Evolutionary conservation across 805 yeast species (phyloP).

Genomic region (Ascoidea rubescens): DNA sequence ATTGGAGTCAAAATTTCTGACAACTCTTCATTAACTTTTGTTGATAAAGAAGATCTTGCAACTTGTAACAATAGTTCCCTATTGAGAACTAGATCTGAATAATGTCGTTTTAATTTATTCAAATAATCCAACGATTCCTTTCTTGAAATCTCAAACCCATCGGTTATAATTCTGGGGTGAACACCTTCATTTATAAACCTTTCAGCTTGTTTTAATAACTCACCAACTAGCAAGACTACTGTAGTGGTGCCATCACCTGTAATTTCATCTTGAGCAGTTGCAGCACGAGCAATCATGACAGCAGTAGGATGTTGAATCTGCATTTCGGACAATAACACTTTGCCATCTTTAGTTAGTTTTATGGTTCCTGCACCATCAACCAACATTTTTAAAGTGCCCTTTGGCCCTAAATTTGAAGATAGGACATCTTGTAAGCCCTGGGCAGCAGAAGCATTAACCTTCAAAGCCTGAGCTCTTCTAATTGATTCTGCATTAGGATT

Average conservation of each 20-base stretch:
- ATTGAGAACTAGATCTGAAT: slow-evolving; percentile 35
- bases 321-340: slow-evolving; percentile 87
- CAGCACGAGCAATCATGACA: slow-evolving; percentile 89
- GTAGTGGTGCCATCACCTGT: slow-evolving; percentile 99
- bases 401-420: slow-evolving; percentile 88
- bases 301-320: slow-evolving; percentile 91
- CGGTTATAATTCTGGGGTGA: slow-evolving; percentile 88
- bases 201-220: slow-evolving; percentile 86
- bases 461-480: slow-evolving; percentile 87
- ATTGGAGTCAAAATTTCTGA: slow-evolving; percentile 80
- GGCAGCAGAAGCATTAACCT: slow-evolving; percentile 92
- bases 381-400: slow-evolving; percentile 90
- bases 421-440: slow-evolving; percentile 91
- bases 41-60: slow-evolving; percentile 77
- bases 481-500: slow-evolving; percentile 98
- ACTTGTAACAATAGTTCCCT: slow-evolving; percentile 85
- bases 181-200: slow-evolving; percentile 86
- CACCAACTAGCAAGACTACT: slow-evolving; percentile 89
- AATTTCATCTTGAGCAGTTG: slow-evolving; percentile 96
- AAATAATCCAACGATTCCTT: slow-evolving; percentile 57
- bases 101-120: slow-evolving; percentile 38
- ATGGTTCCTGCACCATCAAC: slow-evolving; percentile 96
- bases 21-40: slow-evolving; percentile 71
- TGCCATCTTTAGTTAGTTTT: slow-evolving; percentile 94
- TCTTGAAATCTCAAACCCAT: slow-evolving; percentile 89